Conservation (phyloP, 805 yeast genomes). For the Cyberlindnera meyerae region DNA sequence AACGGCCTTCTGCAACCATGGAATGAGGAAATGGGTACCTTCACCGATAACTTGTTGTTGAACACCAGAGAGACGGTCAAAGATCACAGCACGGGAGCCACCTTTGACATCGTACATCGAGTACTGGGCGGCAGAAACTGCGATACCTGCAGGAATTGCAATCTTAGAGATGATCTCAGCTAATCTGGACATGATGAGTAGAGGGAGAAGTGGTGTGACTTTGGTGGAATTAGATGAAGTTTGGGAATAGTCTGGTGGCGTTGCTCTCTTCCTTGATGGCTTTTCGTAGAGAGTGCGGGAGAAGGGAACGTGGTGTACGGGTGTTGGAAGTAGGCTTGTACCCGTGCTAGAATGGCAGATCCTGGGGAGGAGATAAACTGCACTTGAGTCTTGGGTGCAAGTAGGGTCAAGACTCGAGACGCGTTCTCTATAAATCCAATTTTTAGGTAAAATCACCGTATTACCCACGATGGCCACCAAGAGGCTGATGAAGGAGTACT, state of each 20-base stretch:
- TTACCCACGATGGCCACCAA: slow-evolving; percentile 27
- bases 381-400: background rate
- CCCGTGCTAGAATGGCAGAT: too few relatives aligned
- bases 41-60: slow-evolving; percentile 87
- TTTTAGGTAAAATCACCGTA: too few relatives aligned
- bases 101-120: slow-evolving; percentile 94
- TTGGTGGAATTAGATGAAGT: background rate
- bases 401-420: background rate
- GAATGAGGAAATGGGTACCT: slow-evolving; percentile 92
- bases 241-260: background rate
- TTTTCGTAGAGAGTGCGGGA: too few relatives aligned
- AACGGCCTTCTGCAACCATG: slow-evolving; percentile 93
- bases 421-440: too few relatives aligned
- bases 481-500: slow-evolving; percentile 35
- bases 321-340: too few relatives aligned
- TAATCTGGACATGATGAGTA: slow-evolving; percentile 33
- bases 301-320: too few relatives aligned
- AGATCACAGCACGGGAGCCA: slow-evolving; percentile 92
- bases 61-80: slow-evolving; percentile 88
- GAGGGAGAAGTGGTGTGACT: background rate
- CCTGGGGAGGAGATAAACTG: too few relatives aligned
- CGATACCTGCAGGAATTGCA: slow-evolving; percentile 69
- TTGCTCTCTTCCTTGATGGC: background rate
- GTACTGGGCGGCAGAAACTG: slow-evolving; percentile 67
- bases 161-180: slow-evolving; percentile 40